phyloP scores from a whole-genome alignment of 345 rosid species.

The Sisymbrium altissimum region DNA sequence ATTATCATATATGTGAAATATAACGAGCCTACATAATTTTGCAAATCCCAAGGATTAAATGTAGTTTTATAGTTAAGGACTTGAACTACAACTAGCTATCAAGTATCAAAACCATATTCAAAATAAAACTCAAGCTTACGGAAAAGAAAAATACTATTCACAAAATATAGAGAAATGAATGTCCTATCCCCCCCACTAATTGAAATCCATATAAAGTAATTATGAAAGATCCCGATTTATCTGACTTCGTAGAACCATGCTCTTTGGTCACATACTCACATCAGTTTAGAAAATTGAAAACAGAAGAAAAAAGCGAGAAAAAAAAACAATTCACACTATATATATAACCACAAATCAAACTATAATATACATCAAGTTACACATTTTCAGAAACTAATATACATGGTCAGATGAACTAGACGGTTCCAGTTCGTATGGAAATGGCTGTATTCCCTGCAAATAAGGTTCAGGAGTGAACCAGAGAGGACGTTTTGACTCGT shows the following conservation, averaged over 20 bases:
- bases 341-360: not conserved
- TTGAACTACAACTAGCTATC: not conserved
- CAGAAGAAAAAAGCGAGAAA: not conserved
- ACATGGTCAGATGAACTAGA: not conserved
- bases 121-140: not conserved
- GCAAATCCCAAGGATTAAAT: too few relatives aligned
- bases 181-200: not conserved
- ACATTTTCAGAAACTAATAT: not conserved
- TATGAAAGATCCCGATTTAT: not conserved
- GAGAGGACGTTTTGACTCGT: slow-evolving; percentile 59
- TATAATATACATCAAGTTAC: not conserved
- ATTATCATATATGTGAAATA: too few relatives aligned
- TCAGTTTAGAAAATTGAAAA: not conserved
- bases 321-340: not conserved
- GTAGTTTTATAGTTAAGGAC: too few relatives aligned
- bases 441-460: slow-evolving; percentile 62
- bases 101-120: not conserved
- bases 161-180: not conserved
- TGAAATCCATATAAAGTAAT: not conserved
- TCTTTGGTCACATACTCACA: not conserved
- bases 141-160: not conserved
- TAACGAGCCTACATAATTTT: too few relatives aligned
- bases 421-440: slow-evolving; percentile 31
- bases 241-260: not conserved
- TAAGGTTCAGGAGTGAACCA: slow-evolving; percentile 64